A percentile compares a stretch with the other conserved stretches of the same genome.
Conservation (phyloP, 2,329 filamentous ascomycete species). For the Pseudogymnoascus sp. region DNA sequence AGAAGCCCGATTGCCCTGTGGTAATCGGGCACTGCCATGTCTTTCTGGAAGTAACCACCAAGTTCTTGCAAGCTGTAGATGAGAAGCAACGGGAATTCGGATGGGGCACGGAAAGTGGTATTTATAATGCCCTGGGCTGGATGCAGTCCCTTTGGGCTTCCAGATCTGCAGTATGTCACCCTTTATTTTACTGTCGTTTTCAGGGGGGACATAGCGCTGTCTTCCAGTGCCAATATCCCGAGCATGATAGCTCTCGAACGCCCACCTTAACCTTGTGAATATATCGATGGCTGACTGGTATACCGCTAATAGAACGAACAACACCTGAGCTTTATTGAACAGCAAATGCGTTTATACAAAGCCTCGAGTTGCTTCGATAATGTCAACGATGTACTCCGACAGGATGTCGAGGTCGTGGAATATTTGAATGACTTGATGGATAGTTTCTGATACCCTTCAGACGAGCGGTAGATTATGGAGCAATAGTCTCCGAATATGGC, state of each 20-base stretch:
- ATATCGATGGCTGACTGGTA: not conserved
- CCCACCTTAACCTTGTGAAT: not conserved
- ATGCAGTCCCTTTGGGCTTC: conserved; percentile 28
- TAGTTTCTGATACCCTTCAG: conserved; percentile 15
- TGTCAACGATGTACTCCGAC: conserved; percentile 25
- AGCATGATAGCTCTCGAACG: not conserved
- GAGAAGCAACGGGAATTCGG: conserved; percentile 21
- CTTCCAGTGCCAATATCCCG: not conserved
- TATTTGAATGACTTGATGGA: conserved; percentile 29
- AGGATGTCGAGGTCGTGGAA: conserved; percentile 29
- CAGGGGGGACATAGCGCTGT: not conserved
- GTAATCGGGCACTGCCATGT: conserved; percentile 21
- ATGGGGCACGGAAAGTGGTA: conserved; percentile 18
- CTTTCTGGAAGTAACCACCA: conserved; percentile 22
- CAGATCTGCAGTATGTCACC: conserved; percentile 19
- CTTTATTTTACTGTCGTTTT: not conserved
- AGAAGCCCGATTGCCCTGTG: conserved; percentile 12
- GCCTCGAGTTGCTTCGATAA: conserved; percentile 23
- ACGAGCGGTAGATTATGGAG: not conserved
- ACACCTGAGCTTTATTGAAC: conserved; percentile 28
- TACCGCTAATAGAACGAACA: conserved; percentile 22
- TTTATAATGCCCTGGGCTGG: conserved; percentile 21
- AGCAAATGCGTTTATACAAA: conserved; percentile 23
- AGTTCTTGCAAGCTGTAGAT: conserved; percentile 23
- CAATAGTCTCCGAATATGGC: not conserved